phyloP scores from a whole-genome alignment of 129 eudicot genomes.

The Glebionis coronaria region DNA sequence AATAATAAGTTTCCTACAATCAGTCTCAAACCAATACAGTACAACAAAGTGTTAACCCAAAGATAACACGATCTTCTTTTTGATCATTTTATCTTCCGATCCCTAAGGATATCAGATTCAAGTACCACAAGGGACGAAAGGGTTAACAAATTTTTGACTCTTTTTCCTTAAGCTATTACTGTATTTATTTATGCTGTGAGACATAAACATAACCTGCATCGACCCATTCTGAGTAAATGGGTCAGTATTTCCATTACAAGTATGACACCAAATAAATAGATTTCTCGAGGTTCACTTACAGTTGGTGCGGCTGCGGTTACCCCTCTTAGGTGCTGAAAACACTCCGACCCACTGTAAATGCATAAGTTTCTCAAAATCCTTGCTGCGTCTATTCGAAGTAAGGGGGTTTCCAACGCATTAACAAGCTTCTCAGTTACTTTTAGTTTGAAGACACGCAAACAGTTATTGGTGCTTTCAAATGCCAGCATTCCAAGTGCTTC shows the following conservation, averaged over 20 bases:
- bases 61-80: too few relatives aligned
- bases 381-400: slow-evolving; percentile 63
- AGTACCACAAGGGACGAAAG: too few relatives aligned
- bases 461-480: slow-evolving; percentile 56
- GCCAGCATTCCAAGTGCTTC: slow-evolving; percentile 87
- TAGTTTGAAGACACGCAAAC: slow-evolving; percentile 48
- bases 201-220: too few relatives aligned
- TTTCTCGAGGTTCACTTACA: slow-evolving; percentile 39
- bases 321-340: slow-evolving; percentile 48
- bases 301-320: slow-evolving; percentile 56
- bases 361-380: slow-evolving; percentile 63
- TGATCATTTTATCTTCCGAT: too few relatives aligned
- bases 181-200: too few relatives aligned
- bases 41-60: too few relatives aligned
- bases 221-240: neutral
- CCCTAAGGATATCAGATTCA: too few relatives aligned
- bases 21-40: too few relatives aligned
- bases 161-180: too few relatives aligned
- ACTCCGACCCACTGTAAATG: slow-evolving; percentile 58
- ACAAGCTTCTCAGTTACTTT: slow-evolving; percentile 45
- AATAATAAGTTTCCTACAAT: too few relatives aligned
- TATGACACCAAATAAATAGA: neutral
- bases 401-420: slow-evolving; percentile 50
- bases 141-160: too few relatives aligned
- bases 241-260: too few relatives aligned